Conservation (phyloP, 2,329 filamentous ascomycete genomes). For the Calonectria pseudoturangicola region DNA sequence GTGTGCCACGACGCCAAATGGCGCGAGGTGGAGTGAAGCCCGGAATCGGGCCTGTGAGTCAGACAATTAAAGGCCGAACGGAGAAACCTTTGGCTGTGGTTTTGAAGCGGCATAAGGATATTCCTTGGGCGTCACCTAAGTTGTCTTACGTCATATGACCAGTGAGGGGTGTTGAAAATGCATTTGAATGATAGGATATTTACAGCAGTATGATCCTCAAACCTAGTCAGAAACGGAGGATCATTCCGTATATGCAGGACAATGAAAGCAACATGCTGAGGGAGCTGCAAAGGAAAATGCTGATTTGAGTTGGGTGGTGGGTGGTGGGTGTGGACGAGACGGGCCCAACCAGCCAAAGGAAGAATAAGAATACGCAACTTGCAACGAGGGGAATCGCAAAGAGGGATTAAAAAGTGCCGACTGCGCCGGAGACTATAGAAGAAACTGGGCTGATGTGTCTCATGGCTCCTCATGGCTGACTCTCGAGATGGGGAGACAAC, state of each 20-base stretch:
- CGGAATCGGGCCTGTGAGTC: slow-evolving; percentile 28
- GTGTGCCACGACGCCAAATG: slow-evolving; percentile 28
- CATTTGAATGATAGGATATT: slow-evolving; percentile 22
- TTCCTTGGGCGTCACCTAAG: slow-evolving; percentile 21
- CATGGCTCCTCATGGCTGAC: slow-evolving; percentile 28
- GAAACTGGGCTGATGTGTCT: slow-evolving; percentile 33
- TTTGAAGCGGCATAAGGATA: slow-evolving; percentile 8
- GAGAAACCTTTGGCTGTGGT: not conserved
- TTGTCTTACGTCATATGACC: slow-evolving; percentile 35
- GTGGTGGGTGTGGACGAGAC: not conserved
- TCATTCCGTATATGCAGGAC: slow-evolving; percentile 6
- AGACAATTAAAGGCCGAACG: slow-evolving; percentile 6
- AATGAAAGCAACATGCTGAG: not conserved
- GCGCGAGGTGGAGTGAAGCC: slow-evolving; percentile 26
- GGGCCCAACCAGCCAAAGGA: not conserved
- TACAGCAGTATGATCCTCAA: not conserved
- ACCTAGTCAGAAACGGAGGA: slow-evolving; percentile 18
- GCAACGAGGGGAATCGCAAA: not conserved
- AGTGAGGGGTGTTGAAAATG: slow-evolving; percentile 8
- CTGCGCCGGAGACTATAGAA: slow-evolving; percentile 20
- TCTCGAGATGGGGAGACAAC: slow-evolving; percentile 26
- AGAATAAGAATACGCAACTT: slow-evolving; percentile 10
- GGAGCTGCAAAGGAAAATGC: slow-evolving; percentile 1
- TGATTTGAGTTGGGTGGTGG: slow-evolving; percentile 1
- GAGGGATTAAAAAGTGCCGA: slow-evolving; percentile 13